phyloP scores from a whole-genome alignment of 176 grass and related monocot genomes.

The Zea luxurians region DNA sequence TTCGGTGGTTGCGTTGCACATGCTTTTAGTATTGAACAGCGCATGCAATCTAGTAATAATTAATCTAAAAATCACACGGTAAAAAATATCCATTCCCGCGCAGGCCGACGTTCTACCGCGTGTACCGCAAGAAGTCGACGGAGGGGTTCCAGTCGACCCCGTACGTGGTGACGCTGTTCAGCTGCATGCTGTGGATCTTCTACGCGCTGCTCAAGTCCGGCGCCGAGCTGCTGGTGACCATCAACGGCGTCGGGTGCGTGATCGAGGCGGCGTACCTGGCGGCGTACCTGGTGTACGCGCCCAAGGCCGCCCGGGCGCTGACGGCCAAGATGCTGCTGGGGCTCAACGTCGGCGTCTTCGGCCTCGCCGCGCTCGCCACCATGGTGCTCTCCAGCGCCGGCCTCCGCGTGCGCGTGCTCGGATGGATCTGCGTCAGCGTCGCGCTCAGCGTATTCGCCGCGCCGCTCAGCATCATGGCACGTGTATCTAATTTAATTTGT shows the following conservation, averaged over 20 bases:
- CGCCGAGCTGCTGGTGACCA: constrained; percentile 62
- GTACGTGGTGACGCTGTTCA: constrained; percentile 86
- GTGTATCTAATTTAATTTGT: not conserved
- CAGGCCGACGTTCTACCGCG: constrained; percentile 78
- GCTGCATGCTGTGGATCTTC: constrained; percentile 85
- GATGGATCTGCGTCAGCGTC: constrained; percentile 79
- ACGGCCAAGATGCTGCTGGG: constrained; percentile 59
- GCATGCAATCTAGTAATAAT: too few species aligned
- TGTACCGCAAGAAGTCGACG: constrained; percentile 83
- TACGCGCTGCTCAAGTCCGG: constrained; percentile 78
- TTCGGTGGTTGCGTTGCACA: not conserved
- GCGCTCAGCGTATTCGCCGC: constrained; percentile 79
- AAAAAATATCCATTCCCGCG: not conserved
- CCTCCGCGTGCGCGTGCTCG: constrained; percentile 59
- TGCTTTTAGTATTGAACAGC: not conserved
- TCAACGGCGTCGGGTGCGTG: constrained; percentile 72
- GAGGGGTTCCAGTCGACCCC: constrained; percentile 85
- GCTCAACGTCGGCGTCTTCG: constrained; percentile 74
- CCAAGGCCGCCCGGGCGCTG: constrained; percentile 48
- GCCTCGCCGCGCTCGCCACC: constrained; percentile 61
- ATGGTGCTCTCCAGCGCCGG: constrained; percentile 38
- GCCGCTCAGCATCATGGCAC: constrained; percentile 82
- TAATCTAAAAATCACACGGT: not conserved
- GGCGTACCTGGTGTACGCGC: constrained; percentile 70
- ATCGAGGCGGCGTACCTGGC: constrained; percentile 66